These are phyloP conservation scores for Coprinellus micaceus DNA, from an alignment of 768 basidiomycete genomes.

Conservation along the genomic window DNA sequence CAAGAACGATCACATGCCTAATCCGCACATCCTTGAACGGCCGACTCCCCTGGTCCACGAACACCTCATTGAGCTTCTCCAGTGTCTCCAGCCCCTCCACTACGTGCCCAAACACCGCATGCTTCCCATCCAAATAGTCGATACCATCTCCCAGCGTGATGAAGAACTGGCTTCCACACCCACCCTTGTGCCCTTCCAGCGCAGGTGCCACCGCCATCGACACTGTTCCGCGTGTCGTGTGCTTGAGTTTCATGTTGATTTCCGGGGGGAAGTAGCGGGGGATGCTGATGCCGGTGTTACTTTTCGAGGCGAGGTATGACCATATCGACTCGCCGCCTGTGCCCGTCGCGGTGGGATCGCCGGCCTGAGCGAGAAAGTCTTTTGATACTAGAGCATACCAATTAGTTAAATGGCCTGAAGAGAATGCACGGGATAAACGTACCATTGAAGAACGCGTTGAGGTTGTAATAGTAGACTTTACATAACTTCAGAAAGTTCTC, in stretches of 20 bases:
- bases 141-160: slow-evolving; percentile 87
- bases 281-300: slow-evolving; percentile 30
- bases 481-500: slow-evolving; percentile 97
- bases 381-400: no score
- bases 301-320: slow-evolving; percentile 63
- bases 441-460: slow-evolving; percentile 99
- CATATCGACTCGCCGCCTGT: slow-evolving; percentile 90
- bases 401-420: no score
- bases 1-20: slow-evolving; percentile 91
- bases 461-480: slow-evolving; percentile 95
- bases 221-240: slow-evolving; percentile 79
- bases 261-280: slow-evolving; percentile 90
- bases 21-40: slow-evolving; percentile 95
- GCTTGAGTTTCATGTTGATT: slow-evolving; percentile 77
- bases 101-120: slow-evolving; percentile 93
- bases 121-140: slow-evolving; percentile 90
- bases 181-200: slow-evolving; percentile 54
- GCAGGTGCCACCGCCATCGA: slow-evolving; percentile 97
- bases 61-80: slow-evolving; percentile 90
- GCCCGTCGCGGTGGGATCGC: slow-evolving; percentile 95
- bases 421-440: no score
- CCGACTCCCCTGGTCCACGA: slow-evolving; percentile 80
- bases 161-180: slow-evolving; percentile 96
- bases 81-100: slow-evolving; percentile 92
- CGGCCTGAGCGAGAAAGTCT: slow-evolving; percentile 93